These are phyloP conservation scores for Brassica carinata DNA, from an alignment of 345 rosid species.

Conservation along the genomic window DNA sequence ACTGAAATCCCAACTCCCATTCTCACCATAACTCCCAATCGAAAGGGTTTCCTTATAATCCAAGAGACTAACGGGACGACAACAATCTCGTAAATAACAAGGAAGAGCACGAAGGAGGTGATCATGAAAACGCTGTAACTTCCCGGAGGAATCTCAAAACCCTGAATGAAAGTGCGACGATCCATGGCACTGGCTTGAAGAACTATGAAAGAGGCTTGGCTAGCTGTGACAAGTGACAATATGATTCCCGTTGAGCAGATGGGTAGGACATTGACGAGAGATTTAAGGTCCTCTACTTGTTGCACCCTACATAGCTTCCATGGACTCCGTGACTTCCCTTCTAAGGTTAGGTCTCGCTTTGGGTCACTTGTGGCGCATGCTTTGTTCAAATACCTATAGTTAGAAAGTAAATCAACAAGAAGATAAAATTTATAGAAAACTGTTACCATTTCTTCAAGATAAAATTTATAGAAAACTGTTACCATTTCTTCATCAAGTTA, in stretches of 20 bases:
- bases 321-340: slow-evolving; percentile 40
- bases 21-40: slow-evolving; percentile 47
- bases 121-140: slow-evolving; percentile 46
- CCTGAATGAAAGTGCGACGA: slow-evolving; percentile 45
- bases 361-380: slow-evolving; percentile 51
- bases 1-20: slow-evolving; percentile 52
- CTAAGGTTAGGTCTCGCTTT: slow-evolving; percentile 37
- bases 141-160: slow-evolving; percentile 57
- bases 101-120: slow-evolving; percentile 41
- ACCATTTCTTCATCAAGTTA: too few relatives aligned
- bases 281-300: slow-evolving; percentile 67
- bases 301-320: slow-evolving; percentile 60
- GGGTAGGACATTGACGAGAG: slow-evolving; percentile 49
- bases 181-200: slow-evolving; percentile 56
- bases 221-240: slow-evolving; percentile 31
- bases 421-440: too few relatives aligned
- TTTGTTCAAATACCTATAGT: slow-evolving; percentile 54
- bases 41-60: slow-evolving; percentile 38
- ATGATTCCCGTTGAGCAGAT: slow-evolving; percentile 62
- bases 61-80: slow-evolving; percentile 47
- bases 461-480: too few relatives aligned
- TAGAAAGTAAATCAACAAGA: background rate
- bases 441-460: too few relatives aligned
- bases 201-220: slow-evolving; percentile 46
- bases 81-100: slow-evolving; percentile 47